Evolutionary conservation across 225 moss, liverwort and hornwort species (phyloP), one percentile per base, ranked within the genome.

Genomic region (Pleurozium schreberi): DNA sequence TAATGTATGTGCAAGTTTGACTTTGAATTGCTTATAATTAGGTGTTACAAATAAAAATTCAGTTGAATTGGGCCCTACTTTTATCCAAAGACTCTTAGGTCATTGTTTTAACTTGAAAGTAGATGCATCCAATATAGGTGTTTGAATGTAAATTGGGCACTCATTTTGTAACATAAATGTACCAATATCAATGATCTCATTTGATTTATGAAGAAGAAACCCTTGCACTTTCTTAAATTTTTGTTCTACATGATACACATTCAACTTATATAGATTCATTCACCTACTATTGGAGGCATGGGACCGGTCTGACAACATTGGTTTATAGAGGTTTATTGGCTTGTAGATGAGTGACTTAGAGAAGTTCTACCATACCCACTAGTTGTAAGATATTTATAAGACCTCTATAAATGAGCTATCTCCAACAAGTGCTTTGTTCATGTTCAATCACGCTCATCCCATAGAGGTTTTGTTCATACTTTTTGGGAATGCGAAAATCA

Each of bases 71-170:
- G 36, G 31, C 6, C 15, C 2, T 0, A 38, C 50, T 34, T 19
- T 2, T 2, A 4, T 3, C 6, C 19, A 31, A 49, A 45, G 71
- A 28, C 45, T 73, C 28, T 17, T 18, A 30, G 6, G 18, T 73
- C 73, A 2, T 71, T 71, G 15, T 71, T 43, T 70, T 27, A 25
- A 27, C 9, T 70, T 71, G 15, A 43, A 42, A 43, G 5, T 27
- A 71, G 27, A 43, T 43, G 71, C 70, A 68, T n/a, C 13, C 4
- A 70, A 70, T 70, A 25, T 42, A 70, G 42, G 5, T 70, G 26
- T 26, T 25, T 42, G 26, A 70, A 70, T 70, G 26, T 5, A 42
- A 70, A 42, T 0, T 3, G 0, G 5, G 9, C 8, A 42, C 2
- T 70, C 42, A 42, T 42, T 70, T 42, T 70, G 14, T 0, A 70